A percentile compares a stretch with the other conserved stretches of the same genome.
Conservation (phyloP, 2,329 filamentous ascomycete genomes). For the Talaromyces marneffei region DNA sequence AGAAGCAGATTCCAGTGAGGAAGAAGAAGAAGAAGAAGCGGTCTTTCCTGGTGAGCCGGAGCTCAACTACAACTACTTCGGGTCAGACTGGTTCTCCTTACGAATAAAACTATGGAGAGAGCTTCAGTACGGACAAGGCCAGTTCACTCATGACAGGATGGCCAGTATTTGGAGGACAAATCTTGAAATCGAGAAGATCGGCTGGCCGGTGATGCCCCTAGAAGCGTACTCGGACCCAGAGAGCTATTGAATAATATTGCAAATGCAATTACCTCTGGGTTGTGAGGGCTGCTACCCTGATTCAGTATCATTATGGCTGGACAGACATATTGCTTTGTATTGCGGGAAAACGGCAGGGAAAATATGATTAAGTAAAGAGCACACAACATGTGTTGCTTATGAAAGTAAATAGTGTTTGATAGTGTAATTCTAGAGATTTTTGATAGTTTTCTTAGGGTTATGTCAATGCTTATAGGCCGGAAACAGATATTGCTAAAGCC, state of each 20-base stretch:
- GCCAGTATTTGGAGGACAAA: constrained; percentile 1
- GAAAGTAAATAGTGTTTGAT: background rate
- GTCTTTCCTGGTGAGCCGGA: background rate
- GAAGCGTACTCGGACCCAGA: background rate
- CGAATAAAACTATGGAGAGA: background rate
- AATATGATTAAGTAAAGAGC: background rate
- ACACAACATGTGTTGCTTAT: background rate
- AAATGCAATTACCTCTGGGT: too few relatives aligned
- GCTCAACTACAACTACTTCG: background rate
- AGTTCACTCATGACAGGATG: background rate
- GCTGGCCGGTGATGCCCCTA: background rate
- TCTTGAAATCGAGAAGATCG: constrained; percentile 1
- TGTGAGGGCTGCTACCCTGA: too few relatives aligned
- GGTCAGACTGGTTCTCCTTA: background rate
- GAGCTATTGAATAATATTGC: background rate
- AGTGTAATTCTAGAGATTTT: background rate
- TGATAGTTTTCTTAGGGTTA: background rate
- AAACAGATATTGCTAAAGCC: background rate
- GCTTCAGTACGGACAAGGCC: background rate
- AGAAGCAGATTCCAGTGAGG: too few relatives aligned
- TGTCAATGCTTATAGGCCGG: background rate
- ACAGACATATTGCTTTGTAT: background rate
- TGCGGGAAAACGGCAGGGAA: background rate
- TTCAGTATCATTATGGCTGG: too few relatives aligned
- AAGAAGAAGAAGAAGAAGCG: background rate